Base-by-base conservation (phyloP, 139 green algal species). In the Pleodorina starrii region DNA sequence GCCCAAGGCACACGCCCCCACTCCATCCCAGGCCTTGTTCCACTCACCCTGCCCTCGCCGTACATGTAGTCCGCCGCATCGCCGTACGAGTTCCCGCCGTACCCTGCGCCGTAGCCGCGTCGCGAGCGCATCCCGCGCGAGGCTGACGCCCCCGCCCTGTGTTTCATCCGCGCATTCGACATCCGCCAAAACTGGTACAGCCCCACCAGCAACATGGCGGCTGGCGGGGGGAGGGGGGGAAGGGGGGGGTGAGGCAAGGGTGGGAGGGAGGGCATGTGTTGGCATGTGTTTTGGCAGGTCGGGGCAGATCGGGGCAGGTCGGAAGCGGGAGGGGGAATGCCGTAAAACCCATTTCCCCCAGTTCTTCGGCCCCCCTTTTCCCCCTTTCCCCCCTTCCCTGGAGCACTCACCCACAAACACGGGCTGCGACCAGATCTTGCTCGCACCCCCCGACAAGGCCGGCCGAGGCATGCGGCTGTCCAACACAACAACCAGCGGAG, bases 151-250 rank as follows among this genome's bases (percentile, higher is more conserved):
- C 14, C 40, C 51, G 78, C 16, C 19, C 78, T 36, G 5, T 54
- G 78, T 23, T 73, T 51, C n/a, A 16, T 85, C 17, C 78, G 38
- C 17, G 1, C 29, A 12, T 1, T 72, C 32, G 46, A 71, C 79
- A 86, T 86, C 6, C 59, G 57, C 79, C 79, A 86, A 54, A 86
- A 86, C 79, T 86, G 79, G 79, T 86, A 86, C 36, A 86, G 54
- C 14, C 79, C 79, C 79, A 86, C 79, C 57, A 86, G 57, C 27
- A 86, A 6, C 57, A 86, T 86, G 6, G 57, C 79, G 27, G 4
- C 79, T 86, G 78, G 27, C 12, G 54, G 0, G 1, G 42, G 42
- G 0, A 0, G 23, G 14, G 59, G 35, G 16, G 27, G n/a, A 42
- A 43, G 57, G 57, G 35, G 36, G 57, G 40, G 3, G 40, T 16